A percentile compares a stretch with the other conserved stretches of the same genome.
These are phyloP conservation scores for Pseudogymnoascus sp. DNA, from an alignment of 2,329 filamentous ascomycete species.

Conservation along the genomic window DNA sequence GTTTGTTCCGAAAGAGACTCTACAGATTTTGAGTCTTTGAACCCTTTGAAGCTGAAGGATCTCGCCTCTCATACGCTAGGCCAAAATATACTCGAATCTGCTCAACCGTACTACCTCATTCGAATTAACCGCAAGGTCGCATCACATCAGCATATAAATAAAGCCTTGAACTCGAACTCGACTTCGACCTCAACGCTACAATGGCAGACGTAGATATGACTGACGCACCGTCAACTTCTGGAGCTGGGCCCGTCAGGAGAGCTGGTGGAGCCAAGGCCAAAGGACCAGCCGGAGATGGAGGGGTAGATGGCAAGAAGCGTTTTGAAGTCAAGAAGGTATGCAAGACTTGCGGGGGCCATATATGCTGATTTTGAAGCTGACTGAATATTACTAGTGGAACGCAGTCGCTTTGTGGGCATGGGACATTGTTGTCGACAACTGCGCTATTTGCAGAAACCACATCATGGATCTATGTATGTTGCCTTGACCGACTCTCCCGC, in stretches of 20 bases:
- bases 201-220: constrained; percentile 99
- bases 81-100: neutral
- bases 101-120: neutral
- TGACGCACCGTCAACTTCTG: constrained; percentile 57
- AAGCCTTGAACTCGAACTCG: neutral
- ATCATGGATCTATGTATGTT: constrained; percentile 95
- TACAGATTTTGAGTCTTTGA: neutral
- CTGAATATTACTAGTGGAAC: constrained; percentile 65
- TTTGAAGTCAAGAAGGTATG: constrained; percentile 98
- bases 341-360: neutral
- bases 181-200: constrained; percentile 16
- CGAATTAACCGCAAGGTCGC: neutral
- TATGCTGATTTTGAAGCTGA: neutral
- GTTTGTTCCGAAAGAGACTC: neutral
- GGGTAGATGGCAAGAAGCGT: constrained; percentile 71
- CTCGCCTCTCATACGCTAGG: neutral
- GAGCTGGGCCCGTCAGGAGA: constrained; percentile 48
- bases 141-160: constrained; percentile 1
- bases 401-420: constrained; percentile 97
- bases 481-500: constrained; percentile 7
- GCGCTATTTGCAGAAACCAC: constrained; percentile 97
- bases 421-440: constrained; percentile 99
- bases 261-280: constrained; percentile 40
- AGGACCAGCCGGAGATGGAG: constrained; percentile 37
- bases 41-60: neutral